A percentile compares a stretch with the other conserved stretches of the same genome.
Evolutionary conservation across 179 eudicot species (phyloP).

Genomic region (Gypsophila paniculata): DNA sequence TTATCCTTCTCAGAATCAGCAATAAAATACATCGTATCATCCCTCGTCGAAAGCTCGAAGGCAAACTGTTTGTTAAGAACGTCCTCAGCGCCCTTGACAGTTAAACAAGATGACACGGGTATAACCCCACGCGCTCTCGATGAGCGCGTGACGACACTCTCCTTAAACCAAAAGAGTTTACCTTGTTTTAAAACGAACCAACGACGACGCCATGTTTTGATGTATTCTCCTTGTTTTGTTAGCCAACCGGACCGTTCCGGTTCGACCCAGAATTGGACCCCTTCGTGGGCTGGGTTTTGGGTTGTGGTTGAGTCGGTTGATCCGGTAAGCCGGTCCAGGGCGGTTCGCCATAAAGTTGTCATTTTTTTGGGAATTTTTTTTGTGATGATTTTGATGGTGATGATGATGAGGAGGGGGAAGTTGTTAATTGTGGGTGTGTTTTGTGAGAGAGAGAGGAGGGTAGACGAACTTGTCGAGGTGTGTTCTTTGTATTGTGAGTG

Average conservation of each 20-base stretch:
- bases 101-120: slow-evolving; percentile 65
- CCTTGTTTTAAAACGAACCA: slow-evolving; percentile 90
- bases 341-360: slow-evolving; percentile 71
- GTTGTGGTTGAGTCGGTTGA: slow-evolving; percentile 7
- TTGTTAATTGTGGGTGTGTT: no score
- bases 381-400: background rate
- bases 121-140: slow-evolving; percentile 76
- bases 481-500: background rate
- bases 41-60: slow-evolving; percentile 63
- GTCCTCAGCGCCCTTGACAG: slow-evolving; percentile 89
- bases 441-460: background rate
- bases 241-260: slow-evolving; percentile 84
- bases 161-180: slow-evolving; percentile 89
- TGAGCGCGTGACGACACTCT: slow-evolving; percentile 46
- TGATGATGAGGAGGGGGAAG: background rate
- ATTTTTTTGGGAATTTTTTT: slow-evolving; percentile 14
- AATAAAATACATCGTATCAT: slow-evolving; percentile 72
- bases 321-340: slow-evolving; percentile 40
- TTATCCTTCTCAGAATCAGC: slow-evolving; percentile 92
- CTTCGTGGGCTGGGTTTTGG: slow-evolving; percentile 44
- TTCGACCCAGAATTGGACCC: slow-evolving; percentile 57
- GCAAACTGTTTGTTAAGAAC: slow-evolving; percentile 63
- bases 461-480: background rate
- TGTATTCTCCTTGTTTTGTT: slow-evolving; percentile 88
- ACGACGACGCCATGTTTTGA: slow-evolving; percentile 87